phyloP scores from a whole-genome alignment of 139 green algal species.

The Chlamydomonas sp. region DNA sequence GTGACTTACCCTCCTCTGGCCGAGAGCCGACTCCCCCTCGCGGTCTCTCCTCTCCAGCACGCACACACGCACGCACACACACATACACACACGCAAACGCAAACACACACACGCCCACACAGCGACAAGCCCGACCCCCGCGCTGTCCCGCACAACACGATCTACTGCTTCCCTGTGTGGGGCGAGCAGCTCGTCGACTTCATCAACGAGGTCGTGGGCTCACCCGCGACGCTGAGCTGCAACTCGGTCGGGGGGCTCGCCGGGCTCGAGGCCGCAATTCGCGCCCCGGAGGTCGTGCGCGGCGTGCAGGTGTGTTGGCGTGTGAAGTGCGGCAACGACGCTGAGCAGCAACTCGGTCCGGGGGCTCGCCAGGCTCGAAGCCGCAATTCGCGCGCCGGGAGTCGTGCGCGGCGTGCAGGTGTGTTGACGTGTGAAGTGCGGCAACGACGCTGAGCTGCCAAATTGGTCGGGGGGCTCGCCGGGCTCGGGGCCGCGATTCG shows the following conservation, averaged over 20 bases:
- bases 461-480: too few relatives aligned
- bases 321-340: too few relatives aligned
- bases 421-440: too few relatives aligned
- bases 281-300: conserved; percentile 39
- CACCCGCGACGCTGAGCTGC: conserved; percentile 61
- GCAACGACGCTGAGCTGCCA: conserved; percentile 72
- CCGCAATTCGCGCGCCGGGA: conserved; percentile 27
- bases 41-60: too few relatives aligned
- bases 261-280: conserved; percentile 32
- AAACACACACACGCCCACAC: too few relatives aligned
- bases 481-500: too few relatives aligned
- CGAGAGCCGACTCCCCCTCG: too few relatives aligned
- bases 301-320: conserved; percentile 76
- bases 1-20: too few relatives aligned
- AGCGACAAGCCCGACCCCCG: conserved; percentile 75
- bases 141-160: conserved; percentile 28
- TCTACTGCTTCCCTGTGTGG: conserved; percentile 59
- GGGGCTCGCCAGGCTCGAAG: too few relatives aligned
- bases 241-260: conserved; percentile 67
- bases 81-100: too few relatives aligned
- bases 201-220: conserved; percentile 42
- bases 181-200: conserved; percentile 72
- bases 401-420: conserved; percentile 59
- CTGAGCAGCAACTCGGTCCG: too few relatives aligned
- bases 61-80: too few relatives aligned